A percentile compares a stretch with the other conserved stretches of the same genome.
Conservation (phyloP, 805 yeast species). For the Pichia exigua region DNA sequence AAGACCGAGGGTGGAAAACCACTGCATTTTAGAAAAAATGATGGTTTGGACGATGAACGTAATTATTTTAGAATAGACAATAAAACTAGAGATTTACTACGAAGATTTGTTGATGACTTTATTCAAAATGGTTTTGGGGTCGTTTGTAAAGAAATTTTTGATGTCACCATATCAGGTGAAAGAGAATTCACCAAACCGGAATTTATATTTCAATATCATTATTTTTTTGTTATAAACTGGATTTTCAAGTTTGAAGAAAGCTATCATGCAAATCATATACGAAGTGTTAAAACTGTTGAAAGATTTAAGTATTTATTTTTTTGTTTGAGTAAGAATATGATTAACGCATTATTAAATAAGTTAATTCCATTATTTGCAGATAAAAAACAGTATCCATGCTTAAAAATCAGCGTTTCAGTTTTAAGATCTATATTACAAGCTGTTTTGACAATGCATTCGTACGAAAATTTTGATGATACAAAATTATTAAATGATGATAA, state of each 20-base stretch:
- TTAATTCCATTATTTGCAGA: constrained; percentile 13
- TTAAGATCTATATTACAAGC: constrained; percentile 43
- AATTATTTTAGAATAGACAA: not conserved
- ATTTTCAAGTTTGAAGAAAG: constrained; percentile 58
- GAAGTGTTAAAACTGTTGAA: constrained; percentile 22
- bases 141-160: constrained; percentile 45
- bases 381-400: constrained; percentile 36
- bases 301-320: constrained; percentile 14
- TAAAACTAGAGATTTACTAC: constrained; percentile 26
- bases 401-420: not conserved
- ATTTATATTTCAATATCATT: constrained; percentile 34
- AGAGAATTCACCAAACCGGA: not conserved
- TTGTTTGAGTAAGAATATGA: constrained; percentile 2
- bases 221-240: constrained; percentile 63
- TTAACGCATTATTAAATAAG: constrained; percentile 2
- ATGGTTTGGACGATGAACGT: not conserved
- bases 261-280: constrained; percentile 17
- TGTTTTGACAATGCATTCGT: constrained; percentile 28
- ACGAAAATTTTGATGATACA: constrained; percentile 34
- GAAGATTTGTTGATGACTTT: constrained; percentile 47
- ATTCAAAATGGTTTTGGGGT: constrained; percentile 71
- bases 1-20: constrained; percentile 33
- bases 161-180: constrained; percentile 1
- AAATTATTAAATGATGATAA: constrained; percentile 34
- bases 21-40: constrained; percentile 24